Conservation (phyloP, 306 rosid species). For the Vigna nakashimae region DNA sequence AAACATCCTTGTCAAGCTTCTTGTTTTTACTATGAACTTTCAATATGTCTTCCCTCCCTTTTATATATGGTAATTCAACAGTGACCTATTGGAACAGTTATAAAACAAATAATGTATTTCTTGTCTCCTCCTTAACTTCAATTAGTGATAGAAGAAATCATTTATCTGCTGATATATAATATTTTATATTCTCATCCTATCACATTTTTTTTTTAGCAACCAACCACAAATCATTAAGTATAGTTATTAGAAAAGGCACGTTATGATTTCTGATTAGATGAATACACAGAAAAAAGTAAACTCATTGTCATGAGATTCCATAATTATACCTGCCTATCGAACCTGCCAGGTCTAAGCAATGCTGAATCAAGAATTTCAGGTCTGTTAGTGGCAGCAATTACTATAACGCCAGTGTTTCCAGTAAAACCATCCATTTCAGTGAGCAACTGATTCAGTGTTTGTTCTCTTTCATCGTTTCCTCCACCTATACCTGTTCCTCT, state of each 20-base stretch:
- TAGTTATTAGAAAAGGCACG: neutral
- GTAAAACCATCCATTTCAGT: slow-evolving; percentile 88
- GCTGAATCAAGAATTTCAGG: slow-evolving; percentile 86
- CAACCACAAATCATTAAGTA: too few species aligned
- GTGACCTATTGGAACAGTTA: slow-evolving; percentile 53
- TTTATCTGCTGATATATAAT: too few species aligned
- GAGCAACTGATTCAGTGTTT: slow-evolving; percentile 79
- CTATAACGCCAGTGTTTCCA: slow-evolving; percentile 74
- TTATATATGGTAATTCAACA: slow-evolving; percentile 75
- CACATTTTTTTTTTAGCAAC: too few species aligned
- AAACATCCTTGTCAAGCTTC: slow-evolving; percentile 70
- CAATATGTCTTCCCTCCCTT: slow-evolving; percentile 79
- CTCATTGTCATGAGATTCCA: neutral
- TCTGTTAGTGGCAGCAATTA: slow-evolving; percentile 78
- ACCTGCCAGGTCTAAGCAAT: slow-evolving; percentile 80
- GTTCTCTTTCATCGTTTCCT: slow-evolving; percentile 85
- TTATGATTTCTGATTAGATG: neutral
- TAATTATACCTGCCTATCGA: slow-evolving; percentile 71
- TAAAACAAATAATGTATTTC: neutral
- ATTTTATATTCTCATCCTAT: too few species aligned
- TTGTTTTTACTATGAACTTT: slow-evolving; percentile 79
- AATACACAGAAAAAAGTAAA: neutral
- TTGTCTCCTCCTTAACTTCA: too few species aligned
- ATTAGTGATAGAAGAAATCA: too few species aligned
- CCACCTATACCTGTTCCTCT: slow-evolving; percentile 93